phyloP scores from a whole-genome alignment of 2,329 filamentous ascomycete genomes.

The Hansfordia pulvinata region DNA sequence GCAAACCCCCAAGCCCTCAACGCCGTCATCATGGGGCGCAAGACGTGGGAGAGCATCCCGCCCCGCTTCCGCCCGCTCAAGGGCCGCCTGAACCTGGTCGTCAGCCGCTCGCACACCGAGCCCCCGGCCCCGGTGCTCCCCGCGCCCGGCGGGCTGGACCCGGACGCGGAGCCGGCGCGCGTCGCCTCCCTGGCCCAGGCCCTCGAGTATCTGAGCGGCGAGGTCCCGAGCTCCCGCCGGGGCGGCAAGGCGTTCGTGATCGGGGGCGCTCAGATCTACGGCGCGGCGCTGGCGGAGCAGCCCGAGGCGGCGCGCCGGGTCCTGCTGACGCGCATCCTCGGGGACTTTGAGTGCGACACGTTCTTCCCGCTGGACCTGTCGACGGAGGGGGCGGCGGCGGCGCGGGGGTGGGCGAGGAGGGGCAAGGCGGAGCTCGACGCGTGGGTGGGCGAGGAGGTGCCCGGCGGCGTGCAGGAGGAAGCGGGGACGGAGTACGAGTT shows the following conservation, averaged over 20 bases:
- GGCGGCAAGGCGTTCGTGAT: slow-evolving; percentile 73
- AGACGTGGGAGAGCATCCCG: slow-evolving; percentile 91
- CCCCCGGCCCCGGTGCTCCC: slow-evolving; percentile 5
- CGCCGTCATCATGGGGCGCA: slow-evolving; percentile 92
- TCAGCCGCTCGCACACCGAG: slow-evolving; percentile 41
- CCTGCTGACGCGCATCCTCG: slow-evolving; percentile 54
- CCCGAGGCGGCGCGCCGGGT: slow-evolving; percentile 44
- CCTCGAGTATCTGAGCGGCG: slow-evolving; percentile 25
- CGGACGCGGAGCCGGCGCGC: slow-evolving; percentile 38
- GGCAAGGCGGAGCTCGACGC: slow-evolving; percentile 37
- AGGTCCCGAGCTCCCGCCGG: too few relatives aligned
- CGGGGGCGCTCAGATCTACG: slow-evolving; percentile 79
- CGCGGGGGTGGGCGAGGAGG: slow-evolving; percentile 38
- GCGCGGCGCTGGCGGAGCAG: slow-evolving; percentile 51
- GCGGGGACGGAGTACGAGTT: slow-evolving; percentile 54
- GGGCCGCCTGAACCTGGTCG: slow-evolving; percentile 68
- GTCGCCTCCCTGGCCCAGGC: slow-evolving; percentile 45
- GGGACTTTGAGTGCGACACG: slow-evolving; percentile 64
- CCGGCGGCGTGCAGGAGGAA: slow-evolving; percentile 45
- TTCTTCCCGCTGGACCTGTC: slow-evolving; percentile 52
- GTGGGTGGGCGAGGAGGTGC: slow-evolving; percentile 54
- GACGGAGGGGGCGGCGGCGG: slow-evolving; percentile 14
- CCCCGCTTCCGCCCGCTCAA: slow-evolving; percentile 63
- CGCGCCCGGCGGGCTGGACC: slow-evolving; percentile 4
- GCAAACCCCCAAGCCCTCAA: slow-evolving; percentile 31